Conservation (phyloP, 2,329 filamentous ascomycete genomes). For the Pestalotiopsis fici region DNA sequence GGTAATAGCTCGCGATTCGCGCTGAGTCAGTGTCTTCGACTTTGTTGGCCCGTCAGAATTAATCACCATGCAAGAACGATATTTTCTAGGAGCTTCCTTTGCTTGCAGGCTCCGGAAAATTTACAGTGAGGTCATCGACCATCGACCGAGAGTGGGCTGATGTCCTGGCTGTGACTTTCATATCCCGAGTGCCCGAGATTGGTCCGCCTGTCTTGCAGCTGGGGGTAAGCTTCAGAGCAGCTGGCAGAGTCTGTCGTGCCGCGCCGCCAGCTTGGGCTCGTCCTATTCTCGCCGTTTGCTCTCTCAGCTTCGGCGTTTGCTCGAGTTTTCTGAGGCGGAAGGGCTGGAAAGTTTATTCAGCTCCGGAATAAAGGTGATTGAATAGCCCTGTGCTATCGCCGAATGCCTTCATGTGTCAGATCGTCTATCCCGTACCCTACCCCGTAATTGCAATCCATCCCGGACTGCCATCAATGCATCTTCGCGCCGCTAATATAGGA, state of each 20-base stretch:
- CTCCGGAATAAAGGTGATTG: background rate
- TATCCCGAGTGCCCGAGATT: conserved; percentile 6
- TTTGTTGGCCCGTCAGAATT: background rate
- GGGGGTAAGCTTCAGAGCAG: background rate
- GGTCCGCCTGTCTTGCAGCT: background rate
- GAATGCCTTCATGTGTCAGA: background rate
- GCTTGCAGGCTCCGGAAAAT: background rate
- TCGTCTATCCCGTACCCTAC: background rate
- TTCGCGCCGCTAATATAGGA: background rate
- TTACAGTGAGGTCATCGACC: conserved; percentile 1
- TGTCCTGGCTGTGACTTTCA: background rate
- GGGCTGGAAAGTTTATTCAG: background rate
- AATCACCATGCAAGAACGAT: background rate
- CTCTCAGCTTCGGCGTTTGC: background rate
- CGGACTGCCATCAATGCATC: too few species aligned
- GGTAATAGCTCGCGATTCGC: background rate
- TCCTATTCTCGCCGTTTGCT: conserved; percentile 1
- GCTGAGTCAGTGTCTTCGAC: background rate
- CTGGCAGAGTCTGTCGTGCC: background rate
- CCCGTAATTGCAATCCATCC: background rate
- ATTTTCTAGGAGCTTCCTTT: conserved; percentile 1
- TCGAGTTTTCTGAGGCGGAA: background rate
- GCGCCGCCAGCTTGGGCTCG: background rate
- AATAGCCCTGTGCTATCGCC: background rate
- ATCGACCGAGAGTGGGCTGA: conserved; percentile 9